Base-by-base conservation (phyloP, 2,329 filamentous ascomycete genomes). In the Scedosporium dehoogii region DNA sequence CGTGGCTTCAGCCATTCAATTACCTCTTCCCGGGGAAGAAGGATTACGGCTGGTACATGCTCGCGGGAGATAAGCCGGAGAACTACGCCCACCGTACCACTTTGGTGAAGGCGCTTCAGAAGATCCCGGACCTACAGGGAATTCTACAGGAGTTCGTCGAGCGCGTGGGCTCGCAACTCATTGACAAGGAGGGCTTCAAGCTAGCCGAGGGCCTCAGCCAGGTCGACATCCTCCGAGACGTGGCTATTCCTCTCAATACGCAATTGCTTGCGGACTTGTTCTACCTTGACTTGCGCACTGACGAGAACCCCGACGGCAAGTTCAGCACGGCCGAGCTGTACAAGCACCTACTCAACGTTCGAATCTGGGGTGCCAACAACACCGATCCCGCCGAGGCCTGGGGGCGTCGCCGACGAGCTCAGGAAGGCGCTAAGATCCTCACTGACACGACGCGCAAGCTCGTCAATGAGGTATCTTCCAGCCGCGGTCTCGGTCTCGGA, bases 171-270 rank as follows among this genome's bases (percentile, higher is more conserved):
- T 33, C 64, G 1, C 63, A 70, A 80, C 66, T 81, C 75, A 71
- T 78, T 16, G 64, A 73, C 23, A 73, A 74, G 64, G 73, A 76
- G 66, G 67, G 70, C 0, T 77, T 78, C 62, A 68, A 64, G 27
- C 63, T 78, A 18, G 68, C 68, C 59, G 66, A 73, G 42, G 74
- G 72, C 0, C 71, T 78, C 1, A 68, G 72, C 63, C 75, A 78
- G 65, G 69, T 78, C 29, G 76, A 78, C 58, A 65, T 78, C 21
- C 71, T 78, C 61, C 74, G 76, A 12, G 82, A 86, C 58, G 79
- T 87, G 14, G 82, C 81, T 16, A 85, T 86, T 64, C 81, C 85
- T 10, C 74, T 81, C 1, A 84, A 83, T 4, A 78, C 83, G 2
- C 73, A 79, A 53, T 79, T 83, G 68, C 75, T 85, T 1, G 78